Conservation (phyloP, 2,329 filamentous ascomycete genomes). For the Fusarium subtropicale region DNA sequence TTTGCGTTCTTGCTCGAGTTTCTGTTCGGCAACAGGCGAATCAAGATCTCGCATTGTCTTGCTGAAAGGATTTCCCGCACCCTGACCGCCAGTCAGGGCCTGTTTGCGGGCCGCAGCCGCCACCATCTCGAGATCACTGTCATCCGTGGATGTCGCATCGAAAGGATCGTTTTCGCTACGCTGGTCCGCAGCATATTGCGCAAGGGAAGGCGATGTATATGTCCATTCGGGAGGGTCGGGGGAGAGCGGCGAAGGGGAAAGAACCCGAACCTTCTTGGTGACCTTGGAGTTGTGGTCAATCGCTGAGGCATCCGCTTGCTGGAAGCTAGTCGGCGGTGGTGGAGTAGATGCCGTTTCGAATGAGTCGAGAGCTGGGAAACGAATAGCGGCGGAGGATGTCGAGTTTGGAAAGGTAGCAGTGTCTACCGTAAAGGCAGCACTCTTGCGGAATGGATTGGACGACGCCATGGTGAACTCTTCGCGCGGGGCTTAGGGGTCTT, state of each 20-base stretch:
- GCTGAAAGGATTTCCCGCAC: slow-evolving; percentile 61
- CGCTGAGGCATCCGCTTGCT: slow-evolving; percentile 48
- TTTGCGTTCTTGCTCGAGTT: slow-evolving; percentile 49
- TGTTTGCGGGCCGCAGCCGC: slow-evolving; percentile 43
- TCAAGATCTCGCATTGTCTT: slow-evolving; percentile 66
- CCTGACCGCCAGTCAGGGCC: slow-evolving; percentile 34
- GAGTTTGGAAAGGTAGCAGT: slow-evolving; percentile 23
- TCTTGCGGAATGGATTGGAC: slow-evolving; percentile 67
- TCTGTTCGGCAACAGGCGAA: slow-evolving; percentile 49
- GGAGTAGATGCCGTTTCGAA: slow-evolving; percentile 46
- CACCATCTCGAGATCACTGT: slow-evolving; percentile 47
- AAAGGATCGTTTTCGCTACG: slow-evolving; percentile 51
- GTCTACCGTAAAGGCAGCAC: slow-evolving; percentile 45
- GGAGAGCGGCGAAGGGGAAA: slow-evolving; percentile 72
- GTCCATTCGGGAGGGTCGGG: slow-evolving; percentile 61
- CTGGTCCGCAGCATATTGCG: slow-evolving; percentile 45
- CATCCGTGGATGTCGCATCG: slow-evolving; percentile 45
- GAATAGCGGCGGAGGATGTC: slow-evolving; percentile 26
- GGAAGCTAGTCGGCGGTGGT: slow-evolving; percentile 45
- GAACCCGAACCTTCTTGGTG: slow-evolving; percentile 74
- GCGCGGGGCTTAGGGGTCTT: slow-evolving; percentile 19
- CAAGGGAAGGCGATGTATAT: slow-evolving; percentile 48
- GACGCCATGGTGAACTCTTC: slow-evolving; percentile 47
- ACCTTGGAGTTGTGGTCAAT: slow-evolving; percentile 61
- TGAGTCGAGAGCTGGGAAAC: slow-evolving; percentile 48